Evolutionary conservation across 1,139 yeast species (phyloP).

Genomic region (Diutina rugosa): DNA sequence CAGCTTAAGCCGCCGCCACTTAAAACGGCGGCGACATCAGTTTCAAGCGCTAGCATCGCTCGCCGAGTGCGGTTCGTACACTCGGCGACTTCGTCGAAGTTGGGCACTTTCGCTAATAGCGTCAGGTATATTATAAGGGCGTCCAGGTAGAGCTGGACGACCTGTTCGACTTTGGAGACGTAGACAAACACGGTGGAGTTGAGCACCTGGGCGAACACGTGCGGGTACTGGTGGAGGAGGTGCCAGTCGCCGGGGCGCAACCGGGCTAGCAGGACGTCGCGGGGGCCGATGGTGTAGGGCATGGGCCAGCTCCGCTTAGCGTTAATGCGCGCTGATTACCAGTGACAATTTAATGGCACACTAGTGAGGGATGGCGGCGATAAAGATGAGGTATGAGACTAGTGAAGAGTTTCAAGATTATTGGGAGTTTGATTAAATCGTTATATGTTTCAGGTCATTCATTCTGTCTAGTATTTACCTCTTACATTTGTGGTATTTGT

Average conservation of each 20-base stretch:
- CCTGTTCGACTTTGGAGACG: constrained; percentile 17
- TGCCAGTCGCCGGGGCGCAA: constrained; percentile 11
- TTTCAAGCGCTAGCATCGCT: not conserved
- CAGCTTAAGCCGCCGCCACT: not conserved
- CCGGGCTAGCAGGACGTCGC: constrained; percentile 8
- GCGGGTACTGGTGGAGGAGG: constrained; percentile 15
- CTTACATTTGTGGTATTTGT: too few relatives aligned
- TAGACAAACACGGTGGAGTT: constrained; percentile 18
- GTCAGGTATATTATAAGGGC: constrained; percentile 28
- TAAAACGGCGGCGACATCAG: not conserved
- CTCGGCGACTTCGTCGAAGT: constrained; percentile 28
- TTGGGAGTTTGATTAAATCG: too few relatives aligned
- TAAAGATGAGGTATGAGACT: too few relatives aligned
- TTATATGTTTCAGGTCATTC: too few relatives aligned
- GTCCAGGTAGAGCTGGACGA: constrained; percentile 26
- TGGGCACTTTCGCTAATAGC: constrained; percentile 24
- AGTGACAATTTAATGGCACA: not conserved
- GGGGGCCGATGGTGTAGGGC: constrained; percentile 25
- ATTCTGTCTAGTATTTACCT: too few relatives aligned
- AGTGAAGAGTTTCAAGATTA: too few relatives aligned
- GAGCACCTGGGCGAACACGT: constrained; percentile 21
- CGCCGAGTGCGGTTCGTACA: not conserved
- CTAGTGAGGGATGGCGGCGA: too few relatives aligned
- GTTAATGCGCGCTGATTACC: not conserved
- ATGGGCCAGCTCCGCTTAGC: constrained; percentile 6